phyloP scores from a whole-genome alignment of 1,284 basidiomycete genomes.

The Mycena citricolor region DNA sequence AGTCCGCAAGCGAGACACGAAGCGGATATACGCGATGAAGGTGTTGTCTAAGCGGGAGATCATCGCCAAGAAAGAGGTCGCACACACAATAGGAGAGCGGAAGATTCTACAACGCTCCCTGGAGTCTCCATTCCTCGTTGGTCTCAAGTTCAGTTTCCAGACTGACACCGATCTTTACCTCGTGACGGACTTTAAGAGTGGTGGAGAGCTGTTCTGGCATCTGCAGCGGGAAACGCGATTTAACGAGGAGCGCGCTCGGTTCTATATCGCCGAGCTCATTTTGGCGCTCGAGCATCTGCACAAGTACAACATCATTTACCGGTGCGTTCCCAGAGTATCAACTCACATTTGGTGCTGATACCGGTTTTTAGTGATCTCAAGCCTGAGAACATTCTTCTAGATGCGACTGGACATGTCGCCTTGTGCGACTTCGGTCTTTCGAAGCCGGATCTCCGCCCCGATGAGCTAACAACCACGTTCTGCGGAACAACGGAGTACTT shows the following conservation, averaged over 20 bases:
- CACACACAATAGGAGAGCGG: slow-evolving; percentile 98
- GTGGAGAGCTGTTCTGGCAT: slow-evolving; percentile 98
- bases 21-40: slow-evolving; percentile 99
- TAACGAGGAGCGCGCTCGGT: slow-evolving; percentile 87
- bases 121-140: slow-evolving; percentile 96
- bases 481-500: slow-evolving; percentile 98
- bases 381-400: slow-evolving; percentile 95
- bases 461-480: slow-evolving; percentile 97
- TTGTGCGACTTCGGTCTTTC: slow-evolving; percentile 97
- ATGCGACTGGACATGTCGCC: slow-evolving; percentile 95
- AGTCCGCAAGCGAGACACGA: slow-evolving; percentile 96
- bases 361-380: slow-evolving; percentile 74
- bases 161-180: slow-evolving; percentile 95
- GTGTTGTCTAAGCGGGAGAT: slow-evolving; percentile 99
- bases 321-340: slow-evolving; percentile 45
- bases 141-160: slow-evolving; percentile 98
- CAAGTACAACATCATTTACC: slow-evolving; percentile 96
- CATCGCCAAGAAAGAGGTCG: slow-evolving; percentile 98
- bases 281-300: slow-evolving; percentile 94
- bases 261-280: slow-evolving; percentile 94
- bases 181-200: slow-evolving; percentile 98
- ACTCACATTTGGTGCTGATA: background rate
- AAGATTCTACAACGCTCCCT: slow-evolving; percentile 96
- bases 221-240: slow-evolving; percentile 94
- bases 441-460: slow-evolving; percentile 91